Evolutionary conservation across 2,329 filamentous ascomycete species (phyloP).

Genomic region (Periconia digitata): DNA sequence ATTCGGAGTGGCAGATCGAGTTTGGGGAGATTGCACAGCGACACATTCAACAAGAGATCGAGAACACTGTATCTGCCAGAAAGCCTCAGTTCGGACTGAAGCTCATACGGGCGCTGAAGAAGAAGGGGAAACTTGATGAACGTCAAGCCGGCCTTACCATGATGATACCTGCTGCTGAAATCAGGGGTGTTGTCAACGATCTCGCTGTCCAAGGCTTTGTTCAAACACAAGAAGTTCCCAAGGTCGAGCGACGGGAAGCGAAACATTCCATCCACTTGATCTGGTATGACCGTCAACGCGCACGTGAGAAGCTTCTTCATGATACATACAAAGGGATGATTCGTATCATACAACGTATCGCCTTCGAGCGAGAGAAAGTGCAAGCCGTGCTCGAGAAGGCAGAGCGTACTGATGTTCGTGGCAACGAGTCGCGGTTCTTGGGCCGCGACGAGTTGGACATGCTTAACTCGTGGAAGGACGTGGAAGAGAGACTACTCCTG

Average conservation of each 20-base stretch:
- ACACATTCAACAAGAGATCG: conserved; percentile 76
- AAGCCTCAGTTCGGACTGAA: conserved; percentile 78
- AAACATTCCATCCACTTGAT: conserved; percentile 87
- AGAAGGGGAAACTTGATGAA: conserved; percentile 93
- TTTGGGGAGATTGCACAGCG: conserved; percentile 71
- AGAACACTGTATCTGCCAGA: conserved; percentile 75
- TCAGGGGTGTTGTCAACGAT: conserved; percentile 79
- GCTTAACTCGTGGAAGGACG: conserved; percentile 63
- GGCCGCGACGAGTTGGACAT: conserved; percentile 71
- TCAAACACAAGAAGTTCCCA: conserved; percentile 91
- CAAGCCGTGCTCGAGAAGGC: conserved; percentile 76
- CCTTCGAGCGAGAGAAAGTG: conserved; percentile 72
- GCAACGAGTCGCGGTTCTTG: conserved; percentile 79
- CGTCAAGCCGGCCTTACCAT: conserved; percentile 80
- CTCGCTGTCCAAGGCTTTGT: conserved; percentile 86
- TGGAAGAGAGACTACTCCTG: conserved; percentile 71
- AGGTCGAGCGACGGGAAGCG: conserved; percentile 78
- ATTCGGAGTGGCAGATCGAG: conserved; percentile 80
- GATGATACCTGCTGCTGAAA: conserved; percentile 80
- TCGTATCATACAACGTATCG: conserved; percentile 76
- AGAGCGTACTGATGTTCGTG: conserved; percentile 82
- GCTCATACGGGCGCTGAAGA: conserved; percentile 79
- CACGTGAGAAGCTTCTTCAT: conserved; percentile 70
- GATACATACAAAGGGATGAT: conserved; percentile 89
- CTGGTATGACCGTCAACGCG: conserved; percentile 80